Evolutionary conservation across 1,284 basidiomycete genomes (phyloP).

Genomic region (Cryptococcus wingfieldii): DNA sequence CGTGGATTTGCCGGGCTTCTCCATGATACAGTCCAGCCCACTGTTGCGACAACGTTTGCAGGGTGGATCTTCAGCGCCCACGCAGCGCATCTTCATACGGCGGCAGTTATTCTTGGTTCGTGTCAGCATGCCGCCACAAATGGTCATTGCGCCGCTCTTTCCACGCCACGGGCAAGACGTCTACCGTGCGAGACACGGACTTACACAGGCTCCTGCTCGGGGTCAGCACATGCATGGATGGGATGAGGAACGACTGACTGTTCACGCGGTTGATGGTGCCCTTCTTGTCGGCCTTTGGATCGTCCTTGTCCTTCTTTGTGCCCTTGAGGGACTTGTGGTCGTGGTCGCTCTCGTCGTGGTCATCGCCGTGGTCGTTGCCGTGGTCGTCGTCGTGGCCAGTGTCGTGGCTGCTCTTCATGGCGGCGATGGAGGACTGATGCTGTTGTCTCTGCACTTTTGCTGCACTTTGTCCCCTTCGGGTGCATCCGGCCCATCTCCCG

Average conservation of each 20-base stretch:
- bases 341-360: slow-evolving; percentile 12
- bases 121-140: background rate
- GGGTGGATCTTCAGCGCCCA: slow-evolving; percentile 82
- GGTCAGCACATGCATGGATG: background rate
- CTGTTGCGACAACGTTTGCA: slow-evolving; percentile 82
- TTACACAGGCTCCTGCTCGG: slow-evolving; percentile 40
- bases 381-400: background rate
- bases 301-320: slow-evolving; percentile 17
- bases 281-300: slow-evolving; percentile 31
- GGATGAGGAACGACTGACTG: slow-evolving; percentile 29
- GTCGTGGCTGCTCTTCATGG: too few relatives aligned
- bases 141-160: too few relatives aligned
- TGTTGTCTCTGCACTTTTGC: too few relatives aligned
- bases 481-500: too few relatives aligned
- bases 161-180: background rate
- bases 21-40: slow-evolving; percentile 81
- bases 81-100: slow-evolving; percentile 58
- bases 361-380: slow-evolving; percentile 6
- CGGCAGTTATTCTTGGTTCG: slow-evolving; percentile 45
- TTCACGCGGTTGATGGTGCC: slow-evolving; percentile 46
- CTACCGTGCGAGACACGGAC: background rate
- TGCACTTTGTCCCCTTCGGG: too few relatives aligned
- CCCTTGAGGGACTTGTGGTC: slow-evolving; percentile 15
- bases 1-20: slow-evolving; percentile 71
- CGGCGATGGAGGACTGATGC: too few relatives aligned